phyloP scores from a whole-genome alignment of 148 eudicot species.

The Vaccinium myrtillus region DNA sequence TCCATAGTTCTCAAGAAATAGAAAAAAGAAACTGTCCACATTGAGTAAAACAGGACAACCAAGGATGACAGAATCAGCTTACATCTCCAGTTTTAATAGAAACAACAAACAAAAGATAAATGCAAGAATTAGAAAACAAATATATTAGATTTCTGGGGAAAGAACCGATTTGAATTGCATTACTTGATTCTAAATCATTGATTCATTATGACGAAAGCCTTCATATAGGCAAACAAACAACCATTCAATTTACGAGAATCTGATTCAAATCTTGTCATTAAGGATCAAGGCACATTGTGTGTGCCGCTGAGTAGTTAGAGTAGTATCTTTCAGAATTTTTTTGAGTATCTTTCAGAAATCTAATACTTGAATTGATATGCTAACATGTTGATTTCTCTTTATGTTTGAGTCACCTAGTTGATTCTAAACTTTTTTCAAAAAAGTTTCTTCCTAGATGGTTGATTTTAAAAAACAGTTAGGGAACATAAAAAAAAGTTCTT shows the following conservation, averaged over 20 bases:
- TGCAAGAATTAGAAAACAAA: not conserved
- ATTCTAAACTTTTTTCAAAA: not conserved
- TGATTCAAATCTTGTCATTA: too few species aligned
- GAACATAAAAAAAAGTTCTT: not conserved
- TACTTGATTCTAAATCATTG: too few species aligned
- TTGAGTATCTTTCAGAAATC: too few species aligned
- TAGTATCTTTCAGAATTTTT: too few species aligned
- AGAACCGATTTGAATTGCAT: not conserved
- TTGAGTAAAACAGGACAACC: conserved; percentile 10
- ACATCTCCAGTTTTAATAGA: not conserved
- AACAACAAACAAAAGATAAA: not conserved
- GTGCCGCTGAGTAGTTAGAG: too few species aligned
- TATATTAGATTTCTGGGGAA: not conserved
- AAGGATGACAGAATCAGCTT: not conserved
- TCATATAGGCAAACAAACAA: too few species aligned
- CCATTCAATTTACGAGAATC: too few species aligned
- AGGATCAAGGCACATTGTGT: too few species aligned
- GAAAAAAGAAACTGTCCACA: conserved; percentile 59
- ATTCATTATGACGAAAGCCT: too few species aligned
- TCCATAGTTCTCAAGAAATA: conserved; percentile 85
- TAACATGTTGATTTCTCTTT: not conserved
- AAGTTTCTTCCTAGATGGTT: not conserved
- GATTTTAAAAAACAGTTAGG: not conserved
- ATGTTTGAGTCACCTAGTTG: not conserved
- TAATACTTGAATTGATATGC: too few species aligned